Base-by-base conservation (phyloP, 2,329 filamentous ascomycete species). In the Chrysoporthe austroafricana region DNA sequence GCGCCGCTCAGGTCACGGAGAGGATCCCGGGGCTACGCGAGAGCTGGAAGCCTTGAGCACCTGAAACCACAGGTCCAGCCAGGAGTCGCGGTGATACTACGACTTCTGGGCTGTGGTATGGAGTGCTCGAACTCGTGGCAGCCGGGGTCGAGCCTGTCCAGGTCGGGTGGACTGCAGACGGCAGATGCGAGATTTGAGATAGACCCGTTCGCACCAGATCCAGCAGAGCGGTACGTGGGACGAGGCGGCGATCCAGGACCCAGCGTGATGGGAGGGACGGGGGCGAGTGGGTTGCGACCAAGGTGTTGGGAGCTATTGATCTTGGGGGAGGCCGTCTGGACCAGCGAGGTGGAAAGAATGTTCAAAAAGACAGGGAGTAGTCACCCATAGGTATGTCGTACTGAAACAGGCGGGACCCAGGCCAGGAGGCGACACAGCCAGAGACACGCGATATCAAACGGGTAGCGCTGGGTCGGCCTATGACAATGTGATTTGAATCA, bases 161-260 rank as follows among this genome's bases (percentile, higher is more conserved):
- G 54, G 56, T 32, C 39, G n/a, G 18, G 43, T 56, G 64, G n/a
- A 36, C 59, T 42, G 52, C 34, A 54, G 56, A 21, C 43, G 54
- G 36, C 66, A 64, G 56, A 60, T 64, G 50, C 58, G 52, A 32
- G 66, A 34, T 42, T 42, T 57, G 42, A 43, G n/a, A 39, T 36
- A 60, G 62, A 48, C 43, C 34, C 34, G 63, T 63, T 60, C 43
- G 58, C 63, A 57, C 18, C 43, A 36, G 59, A 60, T 61, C 67
- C 67, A 63, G 52, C 26, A 62, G 39, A 46, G 21, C 26, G 63
- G 52, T 46, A 50, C 48, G 63, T 54, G 26, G 44, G 59, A 59
- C 52, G 56, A 50, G 7, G 54, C 32, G 48, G 62, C 48, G 16
- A 56, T 21, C 21, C 36, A 56, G 42, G 67, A 66, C 60, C 43